Evolutionary conservation across 2,329 filamentous ascomycete genomes (phyloP), one percentile per base, ranked within the genome.

Genomic region (Celoporthe dispersa): DNA sequence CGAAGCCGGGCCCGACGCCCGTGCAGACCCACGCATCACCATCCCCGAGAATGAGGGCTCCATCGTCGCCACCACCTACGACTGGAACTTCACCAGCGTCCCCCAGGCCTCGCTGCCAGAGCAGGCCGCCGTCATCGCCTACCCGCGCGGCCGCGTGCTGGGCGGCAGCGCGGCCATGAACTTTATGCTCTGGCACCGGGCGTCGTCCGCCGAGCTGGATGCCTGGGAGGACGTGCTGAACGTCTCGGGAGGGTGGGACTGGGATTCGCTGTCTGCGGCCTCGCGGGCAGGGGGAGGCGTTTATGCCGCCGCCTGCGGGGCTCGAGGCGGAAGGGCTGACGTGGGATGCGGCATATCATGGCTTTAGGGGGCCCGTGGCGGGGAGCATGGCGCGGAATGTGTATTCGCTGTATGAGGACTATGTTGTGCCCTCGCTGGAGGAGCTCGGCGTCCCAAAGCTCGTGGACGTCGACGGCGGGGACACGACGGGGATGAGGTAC

Each of bases 81-180:
- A 85, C 73, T 85, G 83, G 83, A 70, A 78, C 22, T 81, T 83
- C 71, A 74, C 79, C 70, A 83, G 83, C 5, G 9, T n/a, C 19
- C 44, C 44, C 7, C 44, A 48, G 44, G 9, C 44, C 44, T n/a
- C 44, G 19, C 2, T 75, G 83, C 4, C 77, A 73, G 2, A 80
- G 83, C 0, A 80, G 84, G 14, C 12, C 22, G 16, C 61, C 61
- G 76, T 65, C 37, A 73, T 85, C 31, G 73, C 79, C 12, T 84
- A 80, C 79, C 79, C 81, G 0, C 76, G 83, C 19, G 84, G 84
- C 8, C 84, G 79, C 69, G 84, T 87, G 0, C 81, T 92, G 0
- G 91, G 91, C 25, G 91, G 90, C 8, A 88, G 89, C 8, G 87
- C 84, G 22, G 86, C 86, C 0, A 82, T 90, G 63, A 90, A 90